phyloP scores from a whole-genome alignment of 495 filamentous ascomycete species.

The Copromyces sp. region DNA sequence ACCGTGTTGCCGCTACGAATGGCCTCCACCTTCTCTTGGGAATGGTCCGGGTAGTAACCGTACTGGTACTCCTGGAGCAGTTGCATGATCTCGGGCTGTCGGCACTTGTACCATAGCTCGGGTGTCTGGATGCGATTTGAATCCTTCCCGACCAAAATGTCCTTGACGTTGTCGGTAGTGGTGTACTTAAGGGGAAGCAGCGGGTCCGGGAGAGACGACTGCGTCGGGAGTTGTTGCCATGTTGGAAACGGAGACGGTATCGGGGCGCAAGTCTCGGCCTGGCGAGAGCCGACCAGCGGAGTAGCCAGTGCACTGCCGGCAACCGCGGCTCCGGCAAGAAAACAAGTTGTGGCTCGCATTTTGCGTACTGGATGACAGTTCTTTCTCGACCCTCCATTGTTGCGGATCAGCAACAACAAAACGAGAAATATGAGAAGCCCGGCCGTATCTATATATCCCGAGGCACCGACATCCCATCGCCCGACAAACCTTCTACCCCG shows the following conservation, averaged over 20 bases:
- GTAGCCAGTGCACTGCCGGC: background rate
- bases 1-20: conserved; percentile 39
- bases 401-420: background rate
- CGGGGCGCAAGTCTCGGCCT: conserved; percentile 17
- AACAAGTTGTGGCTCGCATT: background rate
- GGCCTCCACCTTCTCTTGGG: conserved; percentile 38
- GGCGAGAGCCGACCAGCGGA: background rate
- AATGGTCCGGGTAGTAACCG: conserved; percentile 45
- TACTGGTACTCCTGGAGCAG: conserved; percentile 46
- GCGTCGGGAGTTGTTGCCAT: conserved; percentile 28
- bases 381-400: background rate
- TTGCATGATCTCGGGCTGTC: conserved; percentile 42
- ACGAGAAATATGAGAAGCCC: background rate
- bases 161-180: conserved; percentile 27
- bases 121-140: conserved; percentile 33
- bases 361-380: background rate
- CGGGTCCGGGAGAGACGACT: conserved; percentile 38
- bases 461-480: background rate
- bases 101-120: conserved; percentile 42
- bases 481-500: conserved; percentile 6
- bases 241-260: conserved; percentile 32
- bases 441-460: background rate
- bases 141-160: conserved; percentile 29
- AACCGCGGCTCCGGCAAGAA: background rate
- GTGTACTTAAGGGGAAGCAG: conserved; percentile 40